Evolutionary conservation across 2,329 filamentous ascomycete genomes (phyloP), one percentile per base, ranked within the genome.

Genomic region (Fusarium cyanostomum): DNA sequence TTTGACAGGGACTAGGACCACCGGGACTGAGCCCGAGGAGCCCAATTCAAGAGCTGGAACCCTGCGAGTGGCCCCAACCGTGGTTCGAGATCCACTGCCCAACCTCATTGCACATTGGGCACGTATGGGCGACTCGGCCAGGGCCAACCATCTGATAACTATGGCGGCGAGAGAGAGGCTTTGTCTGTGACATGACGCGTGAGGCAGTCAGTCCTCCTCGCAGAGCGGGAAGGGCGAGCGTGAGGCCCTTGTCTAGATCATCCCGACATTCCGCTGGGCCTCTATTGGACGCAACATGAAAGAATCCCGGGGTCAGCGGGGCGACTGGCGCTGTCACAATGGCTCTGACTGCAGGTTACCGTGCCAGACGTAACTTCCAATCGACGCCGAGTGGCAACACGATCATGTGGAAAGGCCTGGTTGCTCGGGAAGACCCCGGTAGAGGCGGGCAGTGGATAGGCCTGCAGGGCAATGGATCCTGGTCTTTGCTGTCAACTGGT

Each of bases 11-110:
- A 21, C 21, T 21, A 21, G 45, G 50, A 38, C 51, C 53, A 56
- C 56, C 56, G 59, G 58, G 41, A 33, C 51, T 53, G 38, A 54
- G 59, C 68, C 62, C 59, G 63, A 62, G 53, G 31, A 67, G 69
- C 69, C 69, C 69, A 71, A 71, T 67, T 52, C 55, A 57, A 59
- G 42, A 53, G 24, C 39, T 48, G 42, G 34, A 69, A 62, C 66
- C 68, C 53, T 70, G 68, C 53, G 41, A 48, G 41, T 60, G 38
- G 50, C 41, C 53, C 50, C 61, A 51, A 58, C 21, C 49, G 62
- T 59, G 65, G 68, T 68, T 62, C 65, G 59, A 70, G 66, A 57
- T 67, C 68, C 65, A 71, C 69, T 39, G 53, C 65, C 69, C 67
- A 68, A 59, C 62, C 52, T 50, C 55, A 54, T 62, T 64, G 64